Conservation (phyloP, 768 basidiomycete genomes). For the Lentinula guzmanii region DNA sequence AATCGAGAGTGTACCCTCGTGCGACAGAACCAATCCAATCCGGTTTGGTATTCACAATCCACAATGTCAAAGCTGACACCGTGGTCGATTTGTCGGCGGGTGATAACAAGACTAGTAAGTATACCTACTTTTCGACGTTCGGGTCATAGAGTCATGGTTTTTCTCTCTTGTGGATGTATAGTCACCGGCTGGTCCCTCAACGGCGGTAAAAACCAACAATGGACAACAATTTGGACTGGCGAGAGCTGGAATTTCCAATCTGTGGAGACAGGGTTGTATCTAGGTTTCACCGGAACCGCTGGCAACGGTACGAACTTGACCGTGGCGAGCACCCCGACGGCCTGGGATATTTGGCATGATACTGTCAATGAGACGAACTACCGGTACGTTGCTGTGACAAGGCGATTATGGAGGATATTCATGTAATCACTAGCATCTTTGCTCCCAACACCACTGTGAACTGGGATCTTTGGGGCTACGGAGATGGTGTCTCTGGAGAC, state of each 20-base stretch:
- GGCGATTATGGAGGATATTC: background rate
- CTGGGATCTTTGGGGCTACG: conserved; percentile 42
- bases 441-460: conserved; percentile 35
- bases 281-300: conserved; percentile 31
- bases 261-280: conserved; percentile 30
- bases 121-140: background rate
- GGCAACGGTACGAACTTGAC: conserved; percentile 35
- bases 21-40: conserved; percentile 22
- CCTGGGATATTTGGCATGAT: conserved; percentile 50
- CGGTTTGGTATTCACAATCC: conserved; percentile 37
- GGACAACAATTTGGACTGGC: conserved; percentile 37
- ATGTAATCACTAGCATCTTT: conserved; percentile 26
- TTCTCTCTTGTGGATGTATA: conserved; percentile 11
- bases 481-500: conserved; percentile 37
- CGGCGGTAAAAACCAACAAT: conserved; percentile 48
- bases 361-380: conserved; percentile 27
- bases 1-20: background rate
- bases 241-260: conserved; percentile 38
- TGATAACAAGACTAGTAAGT: conserved; percentile 41
- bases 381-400: conserved; percentile 29
- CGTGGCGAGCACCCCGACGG: conserved; percentile 25
- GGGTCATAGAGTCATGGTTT: background rate
- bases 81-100: conserved; percentile 50
- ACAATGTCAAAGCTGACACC: conserved; percentile 46
- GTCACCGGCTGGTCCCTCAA: conserved; percentile 45